Conservation (phyloP, 352 stramenopile species). For the Blastocystis sp. region DNA sequence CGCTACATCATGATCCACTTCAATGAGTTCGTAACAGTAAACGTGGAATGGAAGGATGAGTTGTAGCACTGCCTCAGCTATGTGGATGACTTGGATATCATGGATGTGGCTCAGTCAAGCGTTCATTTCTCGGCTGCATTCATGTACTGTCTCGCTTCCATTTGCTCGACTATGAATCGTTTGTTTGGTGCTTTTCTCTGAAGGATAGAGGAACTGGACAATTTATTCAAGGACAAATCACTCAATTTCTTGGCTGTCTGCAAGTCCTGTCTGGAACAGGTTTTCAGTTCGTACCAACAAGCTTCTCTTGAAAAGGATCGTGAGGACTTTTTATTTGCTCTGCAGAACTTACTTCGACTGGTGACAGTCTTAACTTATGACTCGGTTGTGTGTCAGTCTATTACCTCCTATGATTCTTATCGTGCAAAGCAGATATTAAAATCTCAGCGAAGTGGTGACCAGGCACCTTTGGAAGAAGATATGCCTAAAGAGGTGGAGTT, state of each 20-base stretch:
- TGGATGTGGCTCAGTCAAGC: not conserved
- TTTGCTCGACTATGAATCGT: conserved; percentile 12
- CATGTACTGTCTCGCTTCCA: conserved; percentile 18
- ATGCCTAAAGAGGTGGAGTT: not conserved
- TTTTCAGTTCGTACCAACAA: not conserved
- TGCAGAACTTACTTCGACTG: conserved; percentile 16
- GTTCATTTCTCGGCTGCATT: conserved; percentile 20
- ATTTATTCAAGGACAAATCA: not conserved
- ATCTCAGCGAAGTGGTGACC: not conserved
- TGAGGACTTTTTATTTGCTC: not conserved
- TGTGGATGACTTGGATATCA: not conserved
- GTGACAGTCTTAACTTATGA: conserved; percentile 19
- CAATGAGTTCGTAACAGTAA: not conserved
- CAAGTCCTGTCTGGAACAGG: not conserved
- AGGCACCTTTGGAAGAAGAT: not conserved
- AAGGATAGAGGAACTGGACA: not conserved
- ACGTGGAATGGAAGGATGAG: not conserved
- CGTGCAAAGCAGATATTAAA: not conserved
- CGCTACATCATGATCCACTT: not conserved
- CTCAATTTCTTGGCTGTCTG: not conserved
- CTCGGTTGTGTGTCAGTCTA: not conserved
- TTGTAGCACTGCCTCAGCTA: not conserved
- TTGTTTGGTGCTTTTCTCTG: not conserved
- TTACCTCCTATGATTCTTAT: not conserved
- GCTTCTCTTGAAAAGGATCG: not conserved